Conservation (phyloP, 2,329 filamentous ascomycete genomes). For the Beauveria asiatica region DNA sequence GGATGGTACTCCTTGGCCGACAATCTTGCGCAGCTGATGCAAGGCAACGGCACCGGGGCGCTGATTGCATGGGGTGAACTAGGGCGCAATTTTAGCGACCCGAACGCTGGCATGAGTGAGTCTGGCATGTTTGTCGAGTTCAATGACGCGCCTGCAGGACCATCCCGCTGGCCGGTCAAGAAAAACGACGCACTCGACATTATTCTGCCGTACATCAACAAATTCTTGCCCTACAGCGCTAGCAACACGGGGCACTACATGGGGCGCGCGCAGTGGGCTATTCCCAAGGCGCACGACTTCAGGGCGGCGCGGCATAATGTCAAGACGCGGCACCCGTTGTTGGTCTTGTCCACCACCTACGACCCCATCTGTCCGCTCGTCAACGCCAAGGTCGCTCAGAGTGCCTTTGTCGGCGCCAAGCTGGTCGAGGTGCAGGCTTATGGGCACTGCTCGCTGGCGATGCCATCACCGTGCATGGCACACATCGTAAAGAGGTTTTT, state of each 20-base stretch:
- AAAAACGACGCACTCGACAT: constrained; percentile 22
- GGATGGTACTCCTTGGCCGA: constrained; percentile 29
- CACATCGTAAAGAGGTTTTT: constrained; percentile 29
- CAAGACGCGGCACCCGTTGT: constrained; percentile 23
- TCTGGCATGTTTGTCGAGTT: constrained; percentile 19
- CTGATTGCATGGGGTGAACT: constrained; percentile 21
- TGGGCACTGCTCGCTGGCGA: constrained; percentile 33
- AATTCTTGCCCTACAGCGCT: constrained; percentile 21
- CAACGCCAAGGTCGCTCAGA: constrained; percentile 29
- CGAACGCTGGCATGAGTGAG: constrained; percentile 14
- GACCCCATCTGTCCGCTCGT: constrained; percentile 44
- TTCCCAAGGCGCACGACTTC: constrained; percentile 23
- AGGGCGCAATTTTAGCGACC: constrained; percentile 9
- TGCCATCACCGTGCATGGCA: constrained; percentile 28
- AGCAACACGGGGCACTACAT: constrained; percentile 22
- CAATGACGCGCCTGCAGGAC: constrained; percentile 21
- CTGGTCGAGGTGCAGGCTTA: constrained; percentile 35
- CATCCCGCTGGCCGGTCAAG: constrained; percentile 22
- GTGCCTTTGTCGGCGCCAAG: constrained; percentile 27
- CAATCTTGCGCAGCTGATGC: constrained; percentile 25
- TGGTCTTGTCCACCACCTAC: constrained; percentile 24
- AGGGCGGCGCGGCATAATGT: constrained; percentile 22
- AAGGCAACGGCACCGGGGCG: constrained; percentile 31
- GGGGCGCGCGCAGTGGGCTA: constrained; percentile 22
- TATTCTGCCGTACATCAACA: constrained; percentile 25